A percentile compares a stretch with the other conserved stretches of the same genome.
phyloP scores from a whole-genome alignment of 208 protist species.

The Leptomonas seymouri region DNA sequence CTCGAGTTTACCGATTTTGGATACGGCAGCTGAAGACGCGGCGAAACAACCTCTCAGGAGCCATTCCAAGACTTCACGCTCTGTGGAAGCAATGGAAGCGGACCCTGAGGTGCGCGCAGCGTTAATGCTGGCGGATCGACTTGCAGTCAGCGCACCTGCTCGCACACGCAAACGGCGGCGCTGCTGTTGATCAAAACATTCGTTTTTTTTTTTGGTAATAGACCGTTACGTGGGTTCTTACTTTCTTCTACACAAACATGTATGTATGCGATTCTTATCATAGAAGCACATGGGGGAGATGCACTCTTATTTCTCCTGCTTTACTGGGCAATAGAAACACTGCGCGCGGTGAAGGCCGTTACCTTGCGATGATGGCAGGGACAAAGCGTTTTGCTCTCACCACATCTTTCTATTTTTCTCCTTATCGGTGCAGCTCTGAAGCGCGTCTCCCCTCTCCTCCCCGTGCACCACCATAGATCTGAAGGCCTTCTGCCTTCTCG shows the following conservation, averaged over 20 bases:
- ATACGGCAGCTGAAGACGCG: background rate
- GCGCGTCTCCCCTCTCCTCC: no score
- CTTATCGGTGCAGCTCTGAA: no score
- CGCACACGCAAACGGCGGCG: slow-evolving; percentile 6
- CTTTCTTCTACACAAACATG: no score
- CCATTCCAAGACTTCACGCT: background rate
- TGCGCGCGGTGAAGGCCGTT: no score
- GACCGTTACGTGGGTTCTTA: background rate
- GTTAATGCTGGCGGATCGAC: slow-evolving; percentile 6
- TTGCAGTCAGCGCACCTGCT: background rate
- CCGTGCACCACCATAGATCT: no score
- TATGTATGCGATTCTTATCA: no score
- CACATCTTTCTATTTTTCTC: background rate
- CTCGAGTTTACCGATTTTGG: no score
- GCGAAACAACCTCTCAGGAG: background rate
- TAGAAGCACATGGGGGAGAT: no score
- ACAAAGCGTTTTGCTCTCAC: background rate
- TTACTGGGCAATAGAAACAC: no score
- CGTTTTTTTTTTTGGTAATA: slow-evolving; percentile 2
- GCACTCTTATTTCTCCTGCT: no score
- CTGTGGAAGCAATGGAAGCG: background rate
- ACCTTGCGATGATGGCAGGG: no score
- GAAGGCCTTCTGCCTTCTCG: no score
- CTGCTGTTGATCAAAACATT: background rate
- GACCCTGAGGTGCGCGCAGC: slow-evolving; percentile 11